phyloP scores from a whole-genome alignment of 768 basidiomycete species.

The Leccinum boreale region DNA sequence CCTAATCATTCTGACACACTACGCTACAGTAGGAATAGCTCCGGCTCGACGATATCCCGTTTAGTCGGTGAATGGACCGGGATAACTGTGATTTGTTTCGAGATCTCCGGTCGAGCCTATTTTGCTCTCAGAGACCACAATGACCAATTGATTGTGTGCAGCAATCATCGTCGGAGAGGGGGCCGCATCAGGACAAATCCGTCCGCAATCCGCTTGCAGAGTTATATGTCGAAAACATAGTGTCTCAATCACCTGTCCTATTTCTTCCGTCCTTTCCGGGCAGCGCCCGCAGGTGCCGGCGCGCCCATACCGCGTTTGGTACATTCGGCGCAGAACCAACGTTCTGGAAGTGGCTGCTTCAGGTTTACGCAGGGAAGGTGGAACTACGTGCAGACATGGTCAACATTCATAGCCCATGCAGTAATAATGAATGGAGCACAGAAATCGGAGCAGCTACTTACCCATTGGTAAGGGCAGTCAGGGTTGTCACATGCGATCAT shows the following conservation, averaged over 20 bases:
- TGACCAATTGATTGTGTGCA: not conserved
- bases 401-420: conserved; percentile 4
- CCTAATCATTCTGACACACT: not conserved
- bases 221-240: not conserved
- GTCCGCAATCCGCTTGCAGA: not conserved
- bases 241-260: conserved; percentile 14
- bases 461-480: conserved; percentile 59
- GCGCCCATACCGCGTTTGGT: conserved; percentile 36
- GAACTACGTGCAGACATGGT: conserved; percentile 40
- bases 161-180: not conserved
- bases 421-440: conserved; percentile 1
- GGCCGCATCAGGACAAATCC: conserved; percentile 2
- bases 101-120: not conserved
- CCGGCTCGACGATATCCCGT: not conserved
- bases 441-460: conserved; percentile 31
- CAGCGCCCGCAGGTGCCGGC: conserved; percentile 22
- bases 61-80: conserved; percentile 1
- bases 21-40: not conserved
- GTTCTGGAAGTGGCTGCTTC: conserved; percentile 52
- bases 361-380: conserved; percentile 60
- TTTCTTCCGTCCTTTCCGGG: conserved; percentile 43
- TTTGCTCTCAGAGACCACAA: not conserved
- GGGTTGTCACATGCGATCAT: conserved; percentile 66
- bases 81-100: not conserved
- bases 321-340: conserved; percentile 61